These are phyloP conservation scores for Pharus latifolius DNA, from an alignment of 176 grass and related monocot species.

Conservation along the genomic window DNA sequence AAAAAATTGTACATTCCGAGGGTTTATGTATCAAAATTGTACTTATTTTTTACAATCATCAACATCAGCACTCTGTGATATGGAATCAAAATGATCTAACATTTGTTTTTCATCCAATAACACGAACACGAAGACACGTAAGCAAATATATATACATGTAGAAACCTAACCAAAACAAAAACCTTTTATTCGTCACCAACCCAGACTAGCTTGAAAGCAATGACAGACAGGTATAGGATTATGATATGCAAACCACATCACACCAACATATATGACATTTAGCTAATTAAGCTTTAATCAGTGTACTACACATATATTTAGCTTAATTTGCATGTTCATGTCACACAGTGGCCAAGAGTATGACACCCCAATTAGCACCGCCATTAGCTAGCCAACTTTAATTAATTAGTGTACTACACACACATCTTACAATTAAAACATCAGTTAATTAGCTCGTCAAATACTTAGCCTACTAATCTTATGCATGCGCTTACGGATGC, in stretches of 20 bases:
- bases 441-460: not conserved
- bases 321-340: not conserved
- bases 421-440: not conserved
- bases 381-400: too few relatives aligned
- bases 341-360: not conserved
- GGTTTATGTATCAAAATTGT: too few relatives aligned
- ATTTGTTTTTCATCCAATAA: too few relatives aligned
- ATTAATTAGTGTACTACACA: too few relatives aligned
- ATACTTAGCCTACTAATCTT: too few relatives aligned
- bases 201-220: not conserved
- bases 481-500: too few relatives aligned
- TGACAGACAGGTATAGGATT: conserved; percentile 5
- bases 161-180: not conserved
- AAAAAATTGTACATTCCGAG: too few relatives aligned
- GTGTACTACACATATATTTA: not conserved
- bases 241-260: conserved; percentile 33
- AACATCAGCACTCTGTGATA: too few relatives aligned
- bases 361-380: conserved; percentile 20
- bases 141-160: not conserved
- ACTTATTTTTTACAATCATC: too few relatives aligned
- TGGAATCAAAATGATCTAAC: too few relatives aligned
- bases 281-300: too few relatives aligned
- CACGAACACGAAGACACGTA: too few relatives aligned
- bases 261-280: conserved; percentile 10
- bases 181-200: not conserved